A percentile compares a stretch with the other conserved stretches of the same genome.
Conservation (phyloP, 2,329 filamentous ascomycete genomes). For the Septoria linicola region DNA sequence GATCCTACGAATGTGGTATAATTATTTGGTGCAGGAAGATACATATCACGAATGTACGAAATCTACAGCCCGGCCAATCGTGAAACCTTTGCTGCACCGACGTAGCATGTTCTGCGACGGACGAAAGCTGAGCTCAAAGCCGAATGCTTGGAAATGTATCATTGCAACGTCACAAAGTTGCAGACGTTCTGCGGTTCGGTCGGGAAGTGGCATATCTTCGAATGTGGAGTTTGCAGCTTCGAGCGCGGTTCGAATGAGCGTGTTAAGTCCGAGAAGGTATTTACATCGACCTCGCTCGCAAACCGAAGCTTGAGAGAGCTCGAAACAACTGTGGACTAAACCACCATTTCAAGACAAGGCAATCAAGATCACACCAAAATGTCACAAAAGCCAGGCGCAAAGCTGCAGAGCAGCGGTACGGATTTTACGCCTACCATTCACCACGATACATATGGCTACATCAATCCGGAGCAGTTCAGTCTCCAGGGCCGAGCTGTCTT, state of each 20-base stretch:
- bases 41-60: constrained; percentile 12
- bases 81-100: background rate
- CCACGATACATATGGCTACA: constrained; percentile 52
- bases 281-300: no score
- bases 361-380: background rate
- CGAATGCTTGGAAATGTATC: background rate
- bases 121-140: background rate
- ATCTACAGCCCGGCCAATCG: background rate
- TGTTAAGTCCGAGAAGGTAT: background rate
- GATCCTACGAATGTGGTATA: constrained; percentile 17
- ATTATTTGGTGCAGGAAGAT: background rate
- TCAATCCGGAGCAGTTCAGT: constrained; percentile 36
- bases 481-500: constrained; percentile 48
- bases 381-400: constrained; percentile 6
- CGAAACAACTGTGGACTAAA: background rate
- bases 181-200: background rate
- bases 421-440: constrained; percentile 34
- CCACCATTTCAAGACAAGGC: background rate
- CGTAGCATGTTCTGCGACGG: background rate
- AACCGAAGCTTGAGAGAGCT: no score
- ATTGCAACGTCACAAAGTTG: no score
- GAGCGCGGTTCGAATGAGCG: background rate
- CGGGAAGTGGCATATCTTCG: no score
- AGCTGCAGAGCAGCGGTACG: background rate
- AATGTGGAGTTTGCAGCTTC: no score